Base-by-base conservation (phyloP, 108 stramenopile genomes). In the Aurantiochytrium sp. region DNA sequence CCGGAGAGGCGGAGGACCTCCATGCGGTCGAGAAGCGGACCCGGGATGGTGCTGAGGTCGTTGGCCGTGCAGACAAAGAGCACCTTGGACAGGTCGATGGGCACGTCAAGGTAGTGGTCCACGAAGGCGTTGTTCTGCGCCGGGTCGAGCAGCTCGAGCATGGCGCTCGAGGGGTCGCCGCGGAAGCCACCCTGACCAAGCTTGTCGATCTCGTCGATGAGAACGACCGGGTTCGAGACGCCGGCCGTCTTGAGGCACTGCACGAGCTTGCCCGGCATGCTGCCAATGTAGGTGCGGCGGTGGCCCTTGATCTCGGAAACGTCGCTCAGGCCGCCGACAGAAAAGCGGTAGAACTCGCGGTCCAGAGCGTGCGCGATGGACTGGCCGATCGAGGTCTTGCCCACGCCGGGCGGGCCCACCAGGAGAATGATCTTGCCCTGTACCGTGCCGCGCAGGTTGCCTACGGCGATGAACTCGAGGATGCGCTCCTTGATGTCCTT, bases 201-300 rank as follows among this genome's bases (percentile, higher is more conserved):
- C 88, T 99, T 99, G 89, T 99, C 99, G 86, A 99, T 96, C 88
- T 99, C 99, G 88, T 99, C 99, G 87, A 99, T 98, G 37, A 99
- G 90, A 3, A 99, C 91, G 8, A 99, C 89, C 32, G 98, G 98
- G 90, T 99, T 98, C 55, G 91, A 91, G 6, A 94, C 90, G 21
- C 94, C 93, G 3, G 94, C 93, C 8, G 92, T 93, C 88, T 98
- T 99, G 37, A 99, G 93, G 55, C 96, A 95, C 89, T 99, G 97
- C 69, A 97, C 95, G 15, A 95, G 93, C 88, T 99, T 99, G 85
- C 99, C 99, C 0, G 98, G 97, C 97, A 98, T 98, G 21, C 97
- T 96, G 0, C 99, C 99, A 6, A 99, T 94, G 87, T 99, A 99
- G 6, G 99, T 99, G 87, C 99, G 91, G 68, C 99, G 92, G 89